phyloP scores from a whole-genome alignment of 2,329 filamentous ascomycete species.

The Fusarium begoniae region DNA sequence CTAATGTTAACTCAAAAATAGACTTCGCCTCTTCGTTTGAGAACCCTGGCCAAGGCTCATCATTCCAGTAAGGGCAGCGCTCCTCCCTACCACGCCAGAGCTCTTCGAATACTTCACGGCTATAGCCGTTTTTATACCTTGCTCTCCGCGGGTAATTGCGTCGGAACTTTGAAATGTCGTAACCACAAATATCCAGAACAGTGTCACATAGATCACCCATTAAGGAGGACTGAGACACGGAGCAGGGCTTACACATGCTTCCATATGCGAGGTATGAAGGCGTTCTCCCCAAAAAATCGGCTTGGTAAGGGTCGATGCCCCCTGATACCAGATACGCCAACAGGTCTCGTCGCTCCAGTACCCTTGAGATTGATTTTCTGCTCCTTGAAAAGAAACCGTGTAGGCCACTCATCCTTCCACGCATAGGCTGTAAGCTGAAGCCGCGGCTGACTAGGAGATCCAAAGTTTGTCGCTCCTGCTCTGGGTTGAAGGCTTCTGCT shows the following conservation, averaged over 20 bases:
- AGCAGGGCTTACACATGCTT: neutral
- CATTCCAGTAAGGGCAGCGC: neutral
- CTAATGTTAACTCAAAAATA: accelerated
- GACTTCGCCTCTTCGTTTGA: neutral
- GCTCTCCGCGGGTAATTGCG: accelerated
- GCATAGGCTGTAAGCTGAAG: accelerated
- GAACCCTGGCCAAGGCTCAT: neutral
- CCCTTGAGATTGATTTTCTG: neutral
- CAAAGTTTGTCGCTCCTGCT: neutral
- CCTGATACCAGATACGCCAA: accelerated
- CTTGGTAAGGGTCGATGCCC: accelerated
- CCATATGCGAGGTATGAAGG: neutral
- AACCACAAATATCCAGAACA: neutral
- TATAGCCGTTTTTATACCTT: neutral
- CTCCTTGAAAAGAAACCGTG: accelerated
- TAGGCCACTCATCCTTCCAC: accelerated
- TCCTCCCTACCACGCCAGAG: neutral
- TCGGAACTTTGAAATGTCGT: accelerated
- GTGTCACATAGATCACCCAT: neutral
- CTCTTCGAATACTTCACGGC: neutral
- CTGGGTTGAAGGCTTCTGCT: accelerated
- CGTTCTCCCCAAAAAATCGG: accelerated
- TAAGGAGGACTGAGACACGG: neutral
- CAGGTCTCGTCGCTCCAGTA: neutral
- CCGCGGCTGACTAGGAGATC: accelerated